Percentiles rank a stretch among this genome's conserved stretches.
Evolutionary conservation across 306 rosid genomes (phyloP).

Genomic region (Inga laurina): DNA sequence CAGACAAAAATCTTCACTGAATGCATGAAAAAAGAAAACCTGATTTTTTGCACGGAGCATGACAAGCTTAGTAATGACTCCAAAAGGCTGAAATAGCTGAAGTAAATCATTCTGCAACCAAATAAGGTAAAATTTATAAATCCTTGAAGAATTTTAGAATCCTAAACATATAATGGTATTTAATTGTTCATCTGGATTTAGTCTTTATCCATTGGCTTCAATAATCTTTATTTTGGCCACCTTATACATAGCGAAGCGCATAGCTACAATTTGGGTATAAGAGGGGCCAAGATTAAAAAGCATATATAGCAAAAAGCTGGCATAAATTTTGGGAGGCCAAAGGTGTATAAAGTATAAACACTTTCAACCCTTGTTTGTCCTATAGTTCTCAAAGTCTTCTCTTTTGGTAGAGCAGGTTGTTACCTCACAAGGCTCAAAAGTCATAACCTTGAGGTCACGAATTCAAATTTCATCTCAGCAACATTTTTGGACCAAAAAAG

Average conservation of each 20-base stretch:
- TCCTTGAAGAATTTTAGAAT: conserved; percentile 6
- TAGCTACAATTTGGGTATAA: background rate
- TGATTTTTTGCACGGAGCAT: conserved; percentile 99
- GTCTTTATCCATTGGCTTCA: background rate
- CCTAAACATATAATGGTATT: background rate
- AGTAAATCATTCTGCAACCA: conserved; percentile 87
- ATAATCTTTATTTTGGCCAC: background rate
- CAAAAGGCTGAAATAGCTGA: conserved; percentile 97
- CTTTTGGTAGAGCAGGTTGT: background rate
- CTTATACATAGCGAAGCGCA: background rate
- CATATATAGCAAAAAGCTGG: background rate
- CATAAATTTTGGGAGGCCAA: background rate
- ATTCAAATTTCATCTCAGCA: background rate
- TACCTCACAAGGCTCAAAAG: background rate
- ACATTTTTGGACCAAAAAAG: background rate
- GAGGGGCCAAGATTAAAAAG: background rate
- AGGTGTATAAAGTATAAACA: background rate
- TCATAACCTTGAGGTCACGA: background rate
- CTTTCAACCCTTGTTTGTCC: background rate
- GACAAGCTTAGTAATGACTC: conserved; percentile 97
- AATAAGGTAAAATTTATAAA: conserved; percentile 28
- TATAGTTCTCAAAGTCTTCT: background rate
- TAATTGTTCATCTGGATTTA: background rate
- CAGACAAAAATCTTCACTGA: conserved; percentile 3
- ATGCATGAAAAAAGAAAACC: conserved; percentile 49